These are phyloP conservation scores for Arxiozyma slooffiae DNA, from an alignment of 1,139 yeast species.

Conservation along the genomic window DNA sequence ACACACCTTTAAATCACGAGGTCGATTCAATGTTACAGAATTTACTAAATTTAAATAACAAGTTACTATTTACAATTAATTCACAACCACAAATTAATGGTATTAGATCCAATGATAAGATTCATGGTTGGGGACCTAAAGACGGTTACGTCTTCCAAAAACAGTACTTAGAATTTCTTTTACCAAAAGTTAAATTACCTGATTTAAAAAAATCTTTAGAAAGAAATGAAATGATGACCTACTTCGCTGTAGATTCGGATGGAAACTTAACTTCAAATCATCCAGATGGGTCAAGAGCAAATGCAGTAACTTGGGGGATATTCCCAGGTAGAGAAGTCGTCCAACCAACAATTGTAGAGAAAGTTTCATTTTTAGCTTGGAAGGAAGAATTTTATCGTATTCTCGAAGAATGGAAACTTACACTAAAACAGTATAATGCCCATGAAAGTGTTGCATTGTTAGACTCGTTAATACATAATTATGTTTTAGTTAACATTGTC, in stretches of 20 bases:
- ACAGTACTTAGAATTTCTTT: constrained; percentile 76
- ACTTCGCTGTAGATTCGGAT: constrained; percentile 60
- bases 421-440: constrained; percentile 35
- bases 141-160: constrained; percentile 90
- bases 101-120: constrained; percentile 54
- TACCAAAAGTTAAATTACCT: constrained; percentile 43
- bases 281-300: constrained; percentile 60
- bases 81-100: constrained; percentile 95
- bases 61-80: constrained; percentile 72
- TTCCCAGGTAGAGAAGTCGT: constrained; percentile 87
- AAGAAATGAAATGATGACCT: constrained; percentile 49
- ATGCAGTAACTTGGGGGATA: constrained; percentile 97
- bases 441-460: constrained; percentile 37
- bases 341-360: constrained; percentile 91
- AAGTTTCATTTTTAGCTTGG: constrained; percentile 86
- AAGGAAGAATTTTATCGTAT: constrained; percentile 88
- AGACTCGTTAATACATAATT: constrained; percentile 44
- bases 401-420: constrained; percentile 68
- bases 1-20: constrained; percentile 75
- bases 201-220: constrained; percentile 35
- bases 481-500: constrained; percentile 76
- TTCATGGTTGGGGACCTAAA: constrained; percentile 93
- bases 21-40: constrained; percentile 52
- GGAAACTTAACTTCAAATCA: constrained; percentile 55
- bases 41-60: constrained; percentile 51